These are phyloP conservation scores for Extremus antarcticus DNA, from an alignment of 495 filamentous ascomycete genomes.

Conservation along the genomic window DNA sequence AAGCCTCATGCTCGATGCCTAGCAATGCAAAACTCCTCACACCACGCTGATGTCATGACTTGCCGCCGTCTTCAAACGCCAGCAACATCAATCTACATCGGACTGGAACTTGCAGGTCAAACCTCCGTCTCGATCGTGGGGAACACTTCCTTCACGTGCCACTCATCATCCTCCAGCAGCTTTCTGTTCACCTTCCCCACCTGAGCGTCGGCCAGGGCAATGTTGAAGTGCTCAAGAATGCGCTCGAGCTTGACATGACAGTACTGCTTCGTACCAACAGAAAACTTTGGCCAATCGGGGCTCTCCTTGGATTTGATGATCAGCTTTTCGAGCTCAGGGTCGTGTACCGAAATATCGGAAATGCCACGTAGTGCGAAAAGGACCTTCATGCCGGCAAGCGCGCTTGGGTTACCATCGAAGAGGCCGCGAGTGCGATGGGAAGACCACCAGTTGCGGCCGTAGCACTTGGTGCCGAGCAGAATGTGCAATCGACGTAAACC, in stretches of 20 bases:
- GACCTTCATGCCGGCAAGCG: constrained; percentile 8
- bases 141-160: constrained; percentile 49
- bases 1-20: too few relatives aligned
- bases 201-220: constrained; percentile 8
- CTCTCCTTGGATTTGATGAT: not conserved
- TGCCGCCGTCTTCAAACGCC: too few relatives aligned
- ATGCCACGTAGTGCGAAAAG: constrained; percentile 7
- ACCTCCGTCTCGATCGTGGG: not conserved
- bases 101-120: too few relatives aligned
- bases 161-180: constrained; percentile 9
- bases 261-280: not conserved
- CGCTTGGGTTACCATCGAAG: constrained; percentile 1
- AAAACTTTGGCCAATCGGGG: not conserved
- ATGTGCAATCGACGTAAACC: constrained; percentile 6
- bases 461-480: not conserved
- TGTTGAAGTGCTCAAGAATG: constrained; percentile 11
- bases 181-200: constrained; percentile 1
- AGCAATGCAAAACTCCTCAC: too few relatives aligned
- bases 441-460: not conserved
- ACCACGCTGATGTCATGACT: too few relatives aligned
- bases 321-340: not conserved
- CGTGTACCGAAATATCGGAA: constrained; percentile 3
- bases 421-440: not conserved
- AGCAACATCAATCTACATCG: too few relatives aligned
- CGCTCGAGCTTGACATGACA: not conserved